Evolutionary conservation across 257 asterid species (phyloP), one percentile per base, ranked within the genome.

Genomic region (Fraxinus anomala): DNA sequence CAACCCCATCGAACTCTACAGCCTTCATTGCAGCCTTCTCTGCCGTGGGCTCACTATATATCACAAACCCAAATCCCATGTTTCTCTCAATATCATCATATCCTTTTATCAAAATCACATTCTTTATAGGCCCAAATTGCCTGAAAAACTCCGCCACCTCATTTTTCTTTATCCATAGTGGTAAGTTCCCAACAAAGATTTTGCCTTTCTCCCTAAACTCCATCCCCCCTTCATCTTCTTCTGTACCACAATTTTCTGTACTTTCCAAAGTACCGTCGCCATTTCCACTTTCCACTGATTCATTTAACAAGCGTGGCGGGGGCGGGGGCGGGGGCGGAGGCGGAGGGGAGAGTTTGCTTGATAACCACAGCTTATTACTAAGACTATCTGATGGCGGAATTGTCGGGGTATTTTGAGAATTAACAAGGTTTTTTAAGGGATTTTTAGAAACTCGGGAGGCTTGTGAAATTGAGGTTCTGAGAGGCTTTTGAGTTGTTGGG

Each of bases 1-100:
- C 99, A 72, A 95, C 86, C 54, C 99, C 99, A 82, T 95, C 99
- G 82, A 93, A 93, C 84, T 95, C 99, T 69, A 91, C 96, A 37
- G 99, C 98, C 89, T 91, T 93, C 88, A 89, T 86, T 7, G 99
- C 99, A 36, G 96, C 90, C 88, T 89, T 91, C 77, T 91, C 97
- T 0, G 98, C 98, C 47, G 83, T 85, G 14, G 79, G 24, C 76
- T 96, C 98, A 23, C 86, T 89, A 75, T 88, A 96, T 39, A 92
- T 83, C 79, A 96, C 97, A 82, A 96, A 96, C 73, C 98, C 99
- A 86, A 89, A 96, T 16, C 99, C 99, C 95, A 89, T 88, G 80
- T 96, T 96, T 86, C 89, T 88, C 87, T 93, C 97, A 12, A 88
- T 73, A 31, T 93, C 97, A 77, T 92, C 87, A 76, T 89, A 91